Evolutionary conservation across 441 rosid species (phyloP).

Genomic region (Gossypium laxum): DNA sequence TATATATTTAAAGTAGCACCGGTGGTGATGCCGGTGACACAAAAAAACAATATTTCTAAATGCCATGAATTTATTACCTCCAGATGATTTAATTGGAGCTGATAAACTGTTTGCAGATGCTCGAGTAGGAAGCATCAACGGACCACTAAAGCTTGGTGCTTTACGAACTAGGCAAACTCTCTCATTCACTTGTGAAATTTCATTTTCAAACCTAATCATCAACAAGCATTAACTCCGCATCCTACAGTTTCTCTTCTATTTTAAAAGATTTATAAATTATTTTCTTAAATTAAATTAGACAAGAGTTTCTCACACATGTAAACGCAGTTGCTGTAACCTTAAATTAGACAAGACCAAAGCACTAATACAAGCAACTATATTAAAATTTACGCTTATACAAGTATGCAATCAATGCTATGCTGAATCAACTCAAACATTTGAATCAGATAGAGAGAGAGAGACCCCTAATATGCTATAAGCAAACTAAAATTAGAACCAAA

Average conservation of each 20-base stretch:
- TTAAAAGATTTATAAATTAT: neutral
- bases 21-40: neutral
- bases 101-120: slow-evolving; percentile 97
- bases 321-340: neutral
- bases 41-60: slow-evolving; percentile 1
- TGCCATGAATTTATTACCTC: slow-evolving; percentile 35
- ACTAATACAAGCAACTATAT: neutral
- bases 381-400: neutral
- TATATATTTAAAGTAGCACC: neutral
- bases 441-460: neutral
- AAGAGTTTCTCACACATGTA: neutral
- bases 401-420: neutral
- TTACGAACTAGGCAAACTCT: slow-evolving; percentile 40
- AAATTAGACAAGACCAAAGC: neutral
- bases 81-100: slow-evolving; percentile 92
- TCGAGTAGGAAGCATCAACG: slow-evolving; percentile 80
- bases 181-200: slow-evolving; percentile 38
- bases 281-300: neutral
- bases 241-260: slow-evolving; percentile 3
- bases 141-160: slow-evolving; percentile 93
- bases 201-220: slow-evolving; percentile 52
- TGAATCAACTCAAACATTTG: neutral
- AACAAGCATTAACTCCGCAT: slow-evolving; percentile 9
- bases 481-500: neutral
- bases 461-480: neutral